Percentiles rank a stretch among this genome's conserved stretches.
Evolutionary conservation across 2,329 filamentous ascomycete species (phyloP).

Genomic region (Chrysoporthe austroafricana): DNA sequence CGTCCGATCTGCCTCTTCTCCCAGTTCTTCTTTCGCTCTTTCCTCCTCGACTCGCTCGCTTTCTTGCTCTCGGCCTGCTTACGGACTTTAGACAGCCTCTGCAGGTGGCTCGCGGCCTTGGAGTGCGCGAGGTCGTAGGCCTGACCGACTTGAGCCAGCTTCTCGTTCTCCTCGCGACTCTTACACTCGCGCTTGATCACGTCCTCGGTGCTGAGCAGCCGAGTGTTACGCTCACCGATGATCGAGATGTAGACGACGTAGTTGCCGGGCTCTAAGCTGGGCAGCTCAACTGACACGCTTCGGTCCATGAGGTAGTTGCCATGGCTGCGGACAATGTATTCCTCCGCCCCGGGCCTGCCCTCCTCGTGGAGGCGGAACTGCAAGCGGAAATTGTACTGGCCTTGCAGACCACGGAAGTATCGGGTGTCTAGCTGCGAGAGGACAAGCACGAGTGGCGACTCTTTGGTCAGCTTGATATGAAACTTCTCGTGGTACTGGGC

Average conservation of each 20-base stretch:
- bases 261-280: slow-evolving; percentile 69
- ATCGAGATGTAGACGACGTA: slow-evolving; percentile 80
- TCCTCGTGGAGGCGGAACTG: slow-evolving; percentile 58
- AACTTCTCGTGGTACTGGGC: slow-evolving; percentile 61
- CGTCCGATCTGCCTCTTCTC: slow-evolving; percentile 43
- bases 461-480: slow-evolving; percentile 51
- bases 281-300: slow-evolving; percentile 75
- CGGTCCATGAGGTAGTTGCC: slow-evolving; percentile 66
- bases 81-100: slow-evolving; percentile 50
- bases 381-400: slow-evolving; percentile 59
- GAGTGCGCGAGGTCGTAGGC: slow-evolving; percentile 73
- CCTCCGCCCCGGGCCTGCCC: slow-evolving; percentile 47
- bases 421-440: slow-evolving; percentile 61
- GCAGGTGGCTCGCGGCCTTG: slow-evolving; percentile 49
- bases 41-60: slow-evolving; percentile 49
- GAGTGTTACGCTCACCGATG: slow-evolving; percentile 63
- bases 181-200: slow-evolving; percentile 69
- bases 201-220: slow-evolving; percentile 61
- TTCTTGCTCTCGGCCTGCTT: slow-evolving; percentile 54
- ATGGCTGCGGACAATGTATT: slow-evolving; percentile 60
- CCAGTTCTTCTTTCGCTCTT: slow-evolving; percentile 44
- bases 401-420: slow-evolving; percentile 60
- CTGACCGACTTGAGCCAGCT: slow-evolving; percentile 71
- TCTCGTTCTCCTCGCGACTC: slow-evolving; percentile 71
- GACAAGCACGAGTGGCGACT: slow-evolving; percentile 58